Evolutionary conservation across 345 rosid species (phyloP).

Genomic region (Salix udensis): DNA sequence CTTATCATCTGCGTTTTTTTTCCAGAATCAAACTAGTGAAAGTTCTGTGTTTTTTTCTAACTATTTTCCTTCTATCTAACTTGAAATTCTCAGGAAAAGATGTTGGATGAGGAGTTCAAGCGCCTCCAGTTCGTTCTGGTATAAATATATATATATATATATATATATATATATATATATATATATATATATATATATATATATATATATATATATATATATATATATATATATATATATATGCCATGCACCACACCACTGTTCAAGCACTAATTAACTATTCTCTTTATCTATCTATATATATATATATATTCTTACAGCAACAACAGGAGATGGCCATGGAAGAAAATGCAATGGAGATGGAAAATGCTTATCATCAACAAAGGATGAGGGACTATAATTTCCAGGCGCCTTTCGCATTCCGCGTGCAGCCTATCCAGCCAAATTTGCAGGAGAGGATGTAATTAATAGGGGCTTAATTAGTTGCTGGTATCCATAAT

Average conservation of each 20-base stretch:
- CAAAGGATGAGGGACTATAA: conserved; percentile 30
- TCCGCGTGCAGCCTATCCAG: conserved; percentile 56
- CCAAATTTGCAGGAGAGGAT: conserved; percentile 57
- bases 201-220: no score
- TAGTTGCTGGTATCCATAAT: not conserved
- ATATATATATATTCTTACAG: conserved; percentile 12
- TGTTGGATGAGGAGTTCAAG: conserved; percentile 17
- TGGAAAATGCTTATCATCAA: conserved; percentile 32
- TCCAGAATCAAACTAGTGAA: not conserved
- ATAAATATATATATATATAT: not conserved
- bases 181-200: no score
- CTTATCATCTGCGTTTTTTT: not conserved
- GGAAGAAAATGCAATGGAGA: conserved; percentile 39
- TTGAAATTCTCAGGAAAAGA: conserved; percentile 10
- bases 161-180: no score
- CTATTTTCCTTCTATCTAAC: not conserved
- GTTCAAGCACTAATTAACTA: not conserved
- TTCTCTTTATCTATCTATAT: not conserved
- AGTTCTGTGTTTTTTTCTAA: not conserved
- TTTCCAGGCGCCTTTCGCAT: conserved; percentile 41
- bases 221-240: no score
- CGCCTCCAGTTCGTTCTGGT: conserved; percentile 24
- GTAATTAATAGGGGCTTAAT: conserved; percentile 6
- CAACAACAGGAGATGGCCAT: conserved; percentile 53
- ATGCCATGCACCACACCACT: not conserved